Base-by-base conservation (phyloP, 257 asterid genomes). In the Perilla frutescens region DNA sequence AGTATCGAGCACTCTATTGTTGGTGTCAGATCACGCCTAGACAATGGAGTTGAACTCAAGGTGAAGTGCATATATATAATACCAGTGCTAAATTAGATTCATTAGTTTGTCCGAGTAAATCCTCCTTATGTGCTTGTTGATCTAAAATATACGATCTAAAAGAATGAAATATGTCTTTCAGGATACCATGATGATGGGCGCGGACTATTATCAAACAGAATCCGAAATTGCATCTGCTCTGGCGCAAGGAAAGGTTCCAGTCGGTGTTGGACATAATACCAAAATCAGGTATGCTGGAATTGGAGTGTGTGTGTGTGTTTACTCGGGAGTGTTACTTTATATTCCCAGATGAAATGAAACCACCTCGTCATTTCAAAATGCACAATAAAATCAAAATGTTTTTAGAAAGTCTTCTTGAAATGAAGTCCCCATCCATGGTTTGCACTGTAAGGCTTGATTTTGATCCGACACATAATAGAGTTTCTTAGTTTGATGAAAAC, bases 161-260 rank as follows among this genome's bases (percentile, higher is more conserved):
- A 10, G 64, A 50, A 15, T 2, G 31, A 39, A 8, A 31, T 65
- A 2, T 59, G 6, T 47, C 40, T 73, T 80, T 79, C 86, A 95
- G 99, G 96, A 95, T 80, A 92, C 98, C 4, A 85, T 92, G 96
- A 89, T 95, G 98, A 89, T 95, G 98, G 99, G 99, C 7, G 96
- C 99, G 1, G 99, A 92, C 68, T 84, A 77, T 68, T 95, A 95
- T 72, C 97, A 95, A 78, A 95, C 97, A 5, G 97, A 95, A 67
- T 76, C 89, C 20, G 99, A 95, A 83, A 90, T 92, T 54, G 96
- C 97, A 12, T 81, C 97, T 34, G 74, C 80, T 64, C 68, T 89
- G 34, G 98, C 98, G 0, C 80, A 79, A 48, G 98, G 97, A 66
- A 92, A 90, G 72, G 98, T 90, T 72, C 99, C 99, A 4, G 79